Percentiles rank a stretch among this genome's conserved stretches.
phyloP scores from a whole-genome alignment of 2,329 filamentous ascomycete species.

The Ophiostoma montium region DNA sequence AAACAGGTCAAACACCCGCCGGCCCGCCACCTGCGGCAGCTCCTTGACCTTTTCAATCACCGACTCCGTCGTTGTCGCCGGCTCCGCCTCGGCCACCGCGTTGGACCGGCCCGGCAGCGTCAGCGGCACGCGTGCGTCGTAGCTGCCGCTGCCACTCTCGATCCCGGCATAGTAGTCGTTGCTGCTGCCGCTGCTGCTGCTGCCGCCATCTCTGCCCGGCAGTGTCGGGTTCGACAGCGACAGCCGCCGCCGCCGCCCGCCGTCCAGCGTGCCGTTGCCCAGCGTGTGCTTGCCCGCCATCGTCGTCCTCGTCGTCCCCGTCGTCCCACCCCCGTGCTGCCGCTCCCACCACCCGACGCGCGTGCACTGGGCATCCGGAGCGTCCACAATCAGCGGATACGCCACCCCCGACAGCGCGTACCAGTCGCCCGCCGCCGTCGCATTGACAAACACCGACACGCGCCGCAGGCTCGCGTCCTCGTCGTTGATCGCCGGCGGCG shows the following conservation, averaged over 20 bases:
- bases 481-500: conserved; percentile 43
- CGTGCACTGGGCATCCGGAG: conserved; percentile 12
- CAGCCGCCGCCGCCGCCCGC: not conserved
- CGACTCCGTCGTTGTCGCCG: conserved; percentile 3
- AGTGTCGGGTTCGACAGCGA: conserved; percentile 4
- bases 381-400: conserved; percentile 60
- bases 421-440: conserved; percentile 77
- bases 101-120: conserved; percentile 11
- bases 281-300: conserved; percentile 61
- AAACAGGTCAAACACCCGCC: conserved; percentile 39
- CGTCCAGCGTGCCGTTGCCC: not conserved
- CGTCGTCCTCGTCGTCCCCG: conserved; percentile 44
- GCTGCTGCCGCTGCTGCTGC: not conserved
- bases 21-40: conserved; percentile 34
- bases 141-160: too few species aligned
- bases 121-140: conserved; percentile 1
- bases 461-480: conserved; percentile 37
- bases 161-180: not conserved
- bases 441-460: conserved; percentile 69
- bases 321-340: too few species aligned
- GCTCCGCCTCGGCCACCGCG: conserved; percentile 18
- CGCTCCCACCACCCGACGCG: conserved; percentile 14
- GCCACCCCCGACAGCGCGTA: conserved; percentile 79
- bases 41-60: conserved; percentile 37
- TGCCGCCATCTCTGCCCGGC: conserved; percentile 2